Evolutionary conservation across 257 asterid species (phyloP).

Genomic region (Penstemon davidsonii): DNA sequence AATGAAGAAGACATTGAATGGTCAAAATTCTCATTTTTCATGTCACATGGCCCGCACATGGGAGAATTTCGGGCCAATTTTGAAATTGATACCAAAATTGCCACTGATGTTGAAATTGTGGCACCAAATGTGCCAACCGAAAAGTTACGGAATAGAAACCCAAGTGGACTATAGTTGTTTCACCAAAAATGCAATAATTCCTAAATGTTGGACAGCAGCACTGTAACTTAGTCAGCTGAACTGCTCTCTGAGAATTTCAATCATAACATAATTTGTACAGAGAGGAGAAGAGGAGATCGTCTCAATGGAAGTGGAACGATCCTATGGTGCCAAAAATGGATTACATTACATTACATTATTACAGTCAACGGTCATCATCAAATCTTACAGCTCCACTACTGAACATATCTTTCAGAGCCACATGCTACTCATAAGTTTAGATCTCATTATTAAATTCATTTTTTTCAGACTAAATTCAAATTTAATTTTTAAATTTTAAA

Average conservation of each 20-base stretch:
- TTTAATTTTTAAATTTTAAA: neutral
- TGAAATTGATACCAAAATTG: too few species aligned
- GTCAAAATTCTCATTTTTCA: too few species aligned
- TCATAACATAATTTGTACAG: too few species aligned
- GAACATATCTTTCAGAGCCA: slow-evolving; percentile 29
- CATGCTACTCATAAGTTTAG: neutral
- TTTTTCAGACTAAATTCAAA: neutral
- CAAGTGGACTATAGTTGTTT: too few species aligned
- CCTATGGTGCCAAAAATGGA: neutral
- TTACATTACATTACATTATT: slow-evolving; percentile 9
- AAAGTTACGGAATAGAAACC: too few species aligned
- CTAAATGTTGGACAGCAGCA: neutral
- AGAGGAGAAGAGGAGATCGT: neutral
- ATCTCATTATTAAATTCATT: neutral
- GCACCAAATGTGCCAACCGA: too few species aligned
- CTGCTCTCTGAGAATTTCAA: slow-evolving; percentile 15
- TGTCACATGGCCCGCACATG: too few species aligned
- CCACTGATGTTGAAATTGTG: too few species aligned
- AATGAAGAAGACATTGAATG: too few species aligned
- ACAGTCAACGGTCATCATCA: slow-evolving; percentile 32
- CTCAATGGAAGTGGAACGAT: neutral
- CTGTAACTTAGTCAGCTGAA: slow-evolving; percentile 19
- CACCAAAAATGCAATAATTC: neutral
- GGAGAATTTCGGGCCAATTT: too few species aligned
- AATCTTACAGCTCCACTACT: slow-evolving; percentile 8